Base-by-base conservation (phyloP, 2,329 filamentous ascomycete genomes). In the Gnomoniopsis sp. region DNA sequence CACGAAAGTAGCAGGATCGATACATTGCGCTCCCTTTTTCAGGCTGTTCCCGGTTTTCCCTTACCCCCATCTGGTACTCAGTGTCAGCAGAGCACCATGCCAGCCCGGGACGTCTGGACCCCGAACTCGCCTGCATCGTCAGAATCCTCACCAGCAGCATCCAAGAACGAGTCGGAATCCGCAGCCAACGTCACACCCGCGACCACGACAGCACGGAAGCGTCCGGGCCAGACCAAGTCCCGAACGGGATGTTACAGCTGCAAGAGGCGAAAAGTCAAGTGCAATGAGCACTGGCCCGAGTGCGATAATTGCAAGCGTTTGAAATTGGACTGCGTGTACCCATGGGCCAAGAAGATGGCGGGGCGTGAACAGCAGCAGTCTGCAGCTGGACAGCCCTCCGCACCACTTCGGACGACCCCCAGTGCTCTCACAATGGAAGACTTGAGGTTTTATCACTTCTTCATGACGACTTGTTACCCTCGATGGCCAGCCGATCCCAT, bases 371-470 rank as follows among this genome's bases (percentile, higher is more conserved):
- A 30, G 26, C 8, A n/a, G n/a, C n/a, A n/a, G 14, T 46, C 34
- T 15, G 21, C 52, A 41, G 53, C 49, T 22, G 52, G 57, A 43
- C 49, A 59, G 58, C 14, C 57, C 58, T 41, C 60, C 67, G 11
- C n/a, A 41, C 55, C 34, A 26, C 62, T 64, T 11, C 58, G 57
- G 30, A 43, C 58, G 7, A 57, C 54, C 1, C 58, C 66, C 12
- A 66, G 62, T 2, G 58, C 63, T 23, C 81, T 79, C 60, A 71
- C 70, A 36, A 64, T 72, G 17, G 68, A 77, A 36, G 79, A 83
- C 57, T 72, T 83, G 67, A 72, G 77, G 21, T 79, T 81, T 67
- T 82, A 82, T 63, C 77, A 81, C 53, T 79, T 83, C 62, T 83
- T 82, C 62, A 46, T 46, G 43, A 46, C 43, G 11, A 46, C 43